Evolutionary conservation across 2,329 filamentous ascomycete species (phyloP).

Genomic region (Aspergillus spinulosporus): DNA sequence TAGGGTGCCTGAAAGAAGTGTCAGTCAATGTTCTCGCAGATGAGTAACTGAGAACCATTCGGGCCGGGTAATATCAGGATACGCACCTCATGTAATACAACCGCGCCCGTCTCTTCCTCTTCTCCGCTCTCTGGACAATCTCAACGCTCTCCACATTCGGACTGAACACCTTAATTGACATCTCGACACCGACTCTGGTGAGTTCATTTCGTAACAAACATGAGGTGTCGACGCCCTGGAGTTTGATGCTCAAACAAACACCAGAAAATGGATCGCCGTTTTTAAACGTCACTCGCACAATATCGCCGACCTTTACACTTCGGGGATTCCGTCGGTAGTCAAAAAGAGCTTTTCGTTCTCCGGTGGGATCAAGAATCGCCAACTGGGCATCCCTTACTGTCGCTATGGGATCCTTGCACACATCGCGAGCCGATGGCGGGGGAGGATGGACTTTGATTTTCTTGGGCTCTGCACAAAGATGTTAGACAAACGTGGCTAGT

Average conservation of each 20-base stretch:
- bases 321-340: slow-evolving; percentile 70
- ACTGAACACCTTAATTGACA: slow-evolving; percentile 96
- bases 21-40: slow-evolving; percentile 17
- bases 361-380: slow-evolving; percentile 75
- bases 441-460: slow-evolving; percentile 57
- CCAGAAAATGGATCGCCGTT: slow-evolving; percentile 88
- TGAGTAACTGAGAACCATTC: background rate
- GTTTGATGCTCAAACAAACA: slow-evolving; percentile 81
- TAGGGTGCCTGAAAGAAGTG: slow-evolving; percentile 57
- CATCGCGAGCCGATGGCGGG: slow-evolving; percentile 35
- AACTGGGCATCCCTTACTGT: slow-evolving; percentile 69
- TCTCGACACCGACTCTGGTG: slow-evolving; percentile 85
- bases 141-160: slow-evolving; percentile 89
- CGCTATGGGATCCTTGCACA: slow-evolving; percentile 63
- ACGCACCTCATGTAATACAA: slow-evolving; percentile 81
- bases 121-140: slow-evolving; percentile 81
- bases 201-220: slow-evolving; percentile 84
- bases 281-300: slow-evolving; percentile 83
- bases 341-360: slow-evolving; percentile 80
- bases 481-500: background rate
- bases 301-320: slow-evolving; percentile 79
- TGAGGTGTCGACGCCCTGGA: slow-evolving; percentile 84
- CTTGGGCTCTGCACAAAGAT: slow-evolving; percentile 41
- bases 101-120: slow-evolving; percentile 81
- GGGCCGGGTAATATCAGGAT: background rate